Base-by-base conservation (phyloP, 495 filamentous ascomycete genomes). In the Xylaria grammica region DNA sequence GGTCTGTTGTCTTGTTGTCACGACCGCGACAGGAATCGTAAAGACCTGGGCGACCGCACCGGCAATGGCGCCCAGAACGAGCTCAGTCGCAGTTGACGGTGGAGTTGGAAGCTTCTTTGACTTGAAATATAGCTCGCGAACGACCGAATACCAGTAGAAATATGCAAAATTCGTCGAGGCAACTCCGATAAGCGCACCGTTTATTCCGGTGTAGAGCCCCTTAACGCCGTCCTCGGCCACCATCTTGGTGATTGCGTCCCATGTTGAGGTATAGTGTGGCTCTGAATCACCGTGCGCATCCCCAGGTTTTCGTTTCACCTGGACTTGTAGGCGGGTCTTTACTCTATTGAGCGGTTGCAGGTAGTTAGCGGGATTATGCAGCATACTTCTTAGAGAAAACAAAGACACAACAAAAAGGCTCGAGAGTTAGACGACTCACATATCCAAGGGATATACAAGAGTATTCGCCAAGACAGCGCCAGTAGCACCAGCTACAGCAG, bases 131-230 rank as follows among this genome's bases (percentile, higher is more conserved):
- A 97, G 78, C 13, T 85, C 86, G 46, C 95, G 89, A 15, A 97
- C 92, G 19, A 93, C 75, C 22, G 92, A 94, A 77, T 99, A 98
- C 95, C 95, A 99, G 82, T 98, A 99, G 73, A 99, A 99, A 78
- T 99, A 99, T 64, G 95, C 95, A 73, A 99, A 99, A 74, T 99
- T 99, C 61, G 93, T 98, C 15, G 93, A 97, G 8, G 92, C 94
- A 15, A 98, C 96, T 46, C 95, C 95, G 19, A 97, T 78, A 11
- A 99, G 82, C 7, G 92, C 86, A 19, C 96, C 94, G 51, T 84
- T 78, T 72, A 99, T 93, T 52, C 95, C 95, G 46, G 91, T 87
- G 72, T 98, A 99, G 24, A 99, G 85, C 2, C 96, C 95, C 17
- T 76, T 65, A 17, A 95, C 38, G 15, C 95, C 96, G 51, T 97